phyloP scores from a whole-genome alignment of 2,329 filamentous ascomycete species.

The Colletotrichum phormii region DNA sequence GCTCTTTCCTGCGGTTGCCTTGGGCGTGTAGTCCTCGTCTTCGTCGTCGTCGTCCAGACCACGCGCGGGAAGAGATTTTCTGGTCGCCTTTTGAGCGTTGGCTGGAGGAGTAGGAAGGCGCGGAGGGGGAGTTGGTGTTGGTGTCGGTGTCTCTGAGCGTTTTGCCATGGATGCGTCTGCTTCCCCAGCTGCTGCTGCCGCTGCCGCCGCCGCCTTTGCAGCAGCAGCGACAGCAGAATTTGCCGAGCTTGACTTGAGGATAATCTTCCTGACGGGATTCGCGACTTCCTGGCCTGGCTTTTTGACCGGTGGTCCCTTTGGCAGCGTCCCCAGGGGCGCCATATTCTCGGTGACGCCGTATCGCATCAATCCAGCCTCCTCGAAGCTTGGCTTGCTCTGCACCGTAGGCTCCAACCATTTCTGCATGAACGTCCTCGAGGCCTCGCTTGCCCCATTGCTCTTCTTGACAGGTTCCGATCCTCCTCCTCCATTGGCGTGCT shows the following conservation, averaged over 20 bases:
- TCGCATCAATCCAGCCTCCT: slow-evolving; percentile 79
- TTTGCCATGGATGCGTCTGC: slow-evolving; percentile 21
- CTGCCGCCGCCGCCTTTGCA: slow-evolving; percentile 9
- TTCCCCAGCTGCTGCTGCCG: slow-evolving; percentile 12
- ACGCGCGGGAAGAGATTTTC: slow-evolving; percentile 25
- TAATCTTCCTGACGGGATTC: slow-evolving; percentile 55
- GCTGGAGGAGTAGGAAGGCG: slow-evolving; percentile 28
- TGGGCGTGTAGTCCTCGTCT: slow-evolving; percentile 29
- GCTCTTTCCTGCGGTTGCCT: slow-evolving; percentile 25
- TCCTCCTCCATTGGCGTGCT: slow-evolving; percentile 43
- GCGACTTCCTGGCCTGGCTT: slow-evolving; percentile 45
- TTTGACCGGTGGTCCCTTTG: slow-evolving; percentile 65
- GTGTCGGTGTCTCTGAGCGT: slow-evolving; percentile 28
- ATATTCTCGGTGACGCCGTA: slow-evolving; percentile 85
- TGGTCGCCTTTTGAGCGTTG: slow-evolving; percentile 14
- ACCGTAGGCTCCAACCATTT: slow-evolving; percentile 70
- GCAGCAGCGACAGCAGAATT: slow-evolving; percentile 34
- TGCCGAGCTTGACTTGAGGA: slow-evolving; percentile 52
- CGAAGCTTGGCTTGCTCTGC: slow-evolving; percentile 76
- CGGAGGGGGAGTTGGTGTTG: not conserved
- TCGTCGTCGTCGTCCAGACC: slow-evolving; percentile 33
- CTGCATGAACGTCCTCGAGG: slow-evolving; percentile 61
- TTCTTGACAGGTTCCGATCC: slow-evolving; percentile 29
- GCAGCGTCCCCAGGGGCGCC: slow-evolving; percentile 81
- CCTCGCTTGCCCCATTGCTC: slow-evolving; percentile 49